These are phyloP conservation scores for Collybiopsis luxurians DNA, from an alignment of 768 basidiomycete species.

Conservation along the genomic window DNA sequence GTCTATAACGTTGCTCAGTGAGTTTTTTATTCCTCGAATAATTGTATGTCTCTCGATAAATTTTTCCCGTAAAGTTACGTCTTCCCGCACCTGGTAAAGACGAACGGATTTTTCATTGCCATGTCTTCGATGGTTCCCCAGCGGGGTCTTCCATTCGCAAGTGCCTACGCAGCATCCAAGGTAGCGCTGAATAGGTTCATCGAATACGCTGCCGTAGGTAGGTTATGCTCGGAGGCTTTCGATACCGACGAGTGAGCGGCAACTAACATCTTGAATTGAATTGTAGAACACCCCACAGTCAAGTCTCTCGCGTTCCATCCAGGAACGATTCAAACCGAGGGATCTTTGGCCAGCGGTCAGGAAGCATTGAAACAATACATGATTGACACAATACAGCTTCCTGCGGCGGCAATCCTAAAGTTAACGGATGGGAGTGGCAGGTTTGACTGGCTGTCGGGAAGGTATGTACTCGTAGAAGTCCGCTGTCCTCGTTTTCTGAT, in stretches of 20 bases:
- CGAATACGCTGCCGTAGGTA: slow-evolving; percentile 8
- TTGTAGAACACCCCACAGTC: slow-evolving; percentile 8
- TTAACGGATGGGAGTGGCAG: slow-evolving; percentile 16
- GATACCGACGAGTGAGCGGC: too few species aligned
- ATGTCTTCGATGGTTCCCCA: slow-evolving; percentile 11
- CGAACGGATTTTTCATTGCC: slow-evolving; percentile 10
- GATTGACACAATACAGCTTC: slow-evolving; percentile 15
- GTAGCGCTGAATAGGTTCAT: slow-evolving; percentile 10
- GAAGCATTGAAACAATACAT: slow-evolving; percentile 6
- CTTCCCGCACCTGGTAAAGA: slow-evolving; percentile 12
- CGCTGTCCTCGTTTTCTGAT: background rate
- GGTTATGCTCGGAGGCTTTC: too few species aligned
- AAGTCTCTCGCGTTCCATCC: slow-evolving; percentile 13
- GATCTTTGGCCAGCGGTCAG: slow-evolving; percentile 5
- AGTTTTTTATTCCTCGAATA: background rate
- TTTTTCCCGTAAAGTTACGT: background rate
- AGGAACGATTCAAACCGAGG: slow-evolving; percentile 10
- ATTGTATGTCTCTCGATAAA: background rate
- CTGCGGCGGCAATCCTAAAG: slow-evolving; percentile 16
- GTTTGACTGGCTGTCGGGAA: slow-evolving; percentile 18
- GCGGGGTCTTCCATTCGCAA: slow-evolving; percentile 11
- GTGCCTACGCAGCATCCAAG: slow-evolving; percentile 13
- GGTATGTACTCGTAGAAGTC: slow-evolving; percentile 6
- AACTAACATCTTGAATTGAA: background rate
- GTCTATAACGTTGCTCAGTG: slow-evolving; percentile 19